These are phyloP conservation scores for Pyrenophora graminea DNA, from an alignment of 2,329 filamentous ascomycete genomes.

Conservation along the genomic window DNA sequence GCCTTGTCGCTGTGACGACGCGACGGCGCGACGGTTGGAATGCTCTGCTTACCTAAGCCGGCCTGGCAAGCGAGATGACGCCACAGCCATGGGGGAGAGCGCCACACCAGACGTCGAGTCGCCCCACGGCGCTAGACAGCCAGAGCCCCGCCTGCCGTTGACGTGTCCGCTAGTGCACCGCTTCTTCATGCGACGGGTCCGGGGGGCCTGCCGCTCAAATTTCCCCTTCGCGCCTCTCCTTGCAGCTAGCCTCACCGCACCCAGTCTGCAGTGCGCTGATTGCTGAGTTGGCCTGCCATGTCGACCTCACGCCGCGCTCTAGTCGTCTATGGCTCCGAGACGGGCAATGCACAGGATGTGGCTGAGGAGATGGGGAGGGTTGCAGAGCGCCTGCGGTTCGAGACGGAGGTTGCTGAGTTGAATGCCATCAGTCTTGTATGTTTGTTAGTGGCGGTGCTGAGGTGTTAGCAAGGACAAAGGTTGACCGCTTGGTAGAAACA, in stretches of 20 bases:
- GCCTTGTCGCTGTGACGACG: no score
- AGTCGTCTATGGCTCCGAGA: slow-evolving; percentile 92
- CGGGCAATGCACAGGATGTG: slow-evolving; percentile 89
- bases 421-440: slow-evolving; percentile 76
- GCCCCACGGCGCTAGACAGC: slow-evolving; percentile 25
- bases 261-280: slow-evolving; percentile 4
- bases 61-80: not conserved
- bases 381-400: slow-evolving; percentile 77
- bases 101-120: slow-evolving; percentile 11
- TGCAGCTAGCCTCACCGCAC: slow-evolving; percentile 27
- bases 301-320: slow-evolving; percentile 57
- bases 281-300: slow-evolving; percentile 21
- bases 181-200: slow-evolving; percentile 20
- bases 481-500: slow-evolving; percentile 44
- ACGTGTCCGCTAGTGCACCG: slow-evolving; percentile 37
- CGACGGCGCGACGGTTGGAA: not conserved
- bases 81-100: slow-evolving; percentile 3
- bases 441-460: slow-evolving; percentile 43
- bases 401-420: slow-evolving; percentile 75
- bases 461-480: not conserved
- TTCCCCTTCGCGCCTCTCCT: slow-evolving; percentile 11
- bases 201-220: slow-evolving; percentile 26
- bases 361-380: slow-evolving; percentile 80
- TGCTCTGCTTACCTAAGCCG: not conserved
- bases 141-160: slow-evolving; percentile 30